These are phyloP conservation scores for Rachicladosporium sp. DNA, from an alignment of 2,329 filamentous ascomycete genomes.

Conservation along the genomic window DNA sequence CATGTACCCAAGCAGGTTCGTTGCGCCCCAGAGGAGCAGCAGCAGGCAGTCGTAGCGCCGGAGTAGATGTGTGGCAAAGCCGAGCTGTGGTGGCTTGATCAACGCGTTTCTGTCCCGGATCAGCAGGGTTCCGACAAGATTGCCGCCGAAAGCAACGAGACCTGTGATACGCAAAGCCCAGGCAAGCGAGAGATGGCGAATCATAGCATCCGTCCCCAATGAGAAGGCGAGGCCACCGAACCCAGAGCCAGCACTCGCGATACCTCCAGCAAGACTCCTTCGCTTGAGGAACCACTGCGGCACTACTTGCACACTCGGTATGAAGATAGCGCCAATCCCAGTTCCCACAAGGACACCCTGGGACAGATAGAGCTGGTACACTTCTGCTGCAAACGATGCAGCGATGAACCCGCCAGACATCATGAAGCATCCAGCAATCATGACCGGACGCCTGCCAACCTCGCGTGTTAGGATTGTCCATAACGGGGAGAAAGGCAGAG, in stretches of 20 bases:
- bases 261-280: constrained; percentile 30
- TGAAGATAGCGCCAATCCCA: constrained; percentile 30
- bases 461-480: constrained; percentile 19
- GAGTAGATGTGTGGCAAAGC: constrained; percentile 25
- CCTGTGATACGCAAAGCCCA: constrained; percentile 33
- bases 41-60: constrained; percentile 22
- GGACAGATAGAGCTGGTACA: no score
- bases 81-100: constrained; percentile 22
- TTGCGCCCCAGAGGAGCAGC: constrained; percentile 31
- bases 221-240: constrained; percentile 28
- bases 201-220: constrained; percentile 26
- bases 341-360: no score
- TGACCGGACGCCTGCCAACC: constrained; percentile 17
- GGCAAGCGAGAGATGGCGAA: constrained; percentile 20
- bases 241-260: constrained; percentile 29
- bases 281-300: constrained; percentile 31
- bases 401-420: constrained; percentile 21
- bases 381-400: constrained; percentile 24
- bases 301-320: constrained; percentile 26
- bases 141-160: constrained; percentile 20
- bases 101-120: constrained; percentile 17
- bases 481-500: constrained; percentile 25
- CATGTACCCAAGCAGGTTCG: constrained; percentile 37
- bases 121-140: constrained; percentile 18
- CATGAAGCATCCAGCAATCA: constrained; percentile 23